Conservation (phyloP, 306 rosid genomes). For the Sophora flavescens region DNA sequence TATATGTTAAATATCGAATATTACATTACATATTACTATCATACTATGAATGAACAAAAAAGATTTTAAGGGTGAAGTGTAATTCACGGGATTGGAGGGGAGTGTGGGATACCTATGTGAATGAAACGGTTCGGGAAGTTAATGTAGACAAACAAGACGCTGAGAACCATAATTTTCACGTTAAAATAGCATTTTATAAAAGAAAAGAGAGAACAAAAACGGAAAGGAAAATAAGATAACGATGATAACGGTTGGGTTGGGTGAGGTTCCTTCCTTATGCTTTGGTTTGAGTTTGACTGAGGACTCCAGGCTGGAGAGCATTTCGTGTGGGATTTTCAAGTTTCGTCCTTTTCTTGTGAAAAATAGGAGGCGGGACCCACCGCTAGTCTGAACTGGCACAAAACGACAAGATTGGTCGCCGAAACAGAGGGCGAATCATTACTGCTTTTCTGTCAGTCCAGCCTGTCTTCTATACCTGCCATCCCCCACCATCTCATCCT, state of each 20-base stretch:
- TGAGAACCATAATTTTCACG: constrained; percentile 47
- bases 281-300: constrained; percentile 75
- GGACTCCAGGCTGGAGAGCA: constrained; percentile 86
- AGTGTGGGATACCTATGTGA: constrained; percentile 35
- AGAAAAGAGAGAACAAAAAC: constrained; percentile 18
- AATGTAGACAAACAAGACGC: constrained; percentile 43
- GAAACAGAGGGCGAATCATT: constrained; percentile 84
- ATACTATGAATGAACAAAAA: too few relatives aligned
- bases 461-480: constrained; percentile 87
- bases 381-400: constrained; percentile 54
- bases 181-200: constrained; percentile 34
- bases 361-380: constrained; percentile 45
- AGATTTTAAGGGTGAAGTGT: neutral
- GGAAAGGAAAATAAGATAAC: constrained; percentile 55
- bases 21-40: too few relatives aligned
- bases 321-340: constrained; percentile 64
- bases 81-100: neutral
- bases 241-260: constrained; percentile 74
- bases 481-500: constrained; percentile 60
- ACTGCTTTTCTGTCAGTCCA: constrained; percentile 75
- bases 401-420: constrained; percentile 88
- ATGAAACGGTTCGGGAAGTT: constrained; percentile 55
- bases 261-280: constrained; percentile 52
- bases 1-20: too few relatives aligned
- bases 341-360: constrained; percentile 43